These are phyloP conservation scores for Magnolia changhungtana DNA, from an alignment of 164 flowering plant species.

Conservation along the genomic window DNA sequence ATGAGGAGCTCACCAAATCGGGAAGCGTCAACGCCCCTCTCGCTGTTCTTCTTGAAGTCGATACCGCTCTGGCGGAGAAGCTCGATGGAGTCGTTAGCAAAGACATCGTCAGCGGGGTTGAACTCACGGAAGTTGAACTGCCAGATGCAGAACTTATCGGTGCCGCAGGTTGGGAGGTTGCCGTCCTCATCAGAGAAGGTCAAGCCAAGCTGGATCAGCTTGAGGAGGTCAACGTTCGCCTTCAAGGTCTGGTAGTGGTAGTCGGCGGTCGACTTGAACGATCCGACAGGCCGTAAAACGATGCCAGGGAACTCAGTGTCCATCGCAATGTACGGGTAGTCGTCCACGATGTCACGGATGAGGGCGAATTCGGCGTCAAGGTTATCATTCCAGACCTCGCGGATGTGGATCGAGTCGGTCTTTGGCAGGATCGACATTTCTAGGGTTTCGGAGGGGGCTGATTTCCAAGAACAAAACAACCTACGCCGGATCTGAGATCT, in stretches of 20 bases:
- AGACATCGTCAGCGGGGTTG: constrained; percentile 33
- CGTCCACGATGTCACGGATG: constrained; percentile 46
- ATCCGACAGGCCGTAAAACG: constrained; percentile 39
- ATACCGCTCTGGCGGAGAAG: constrained; percentile 39
- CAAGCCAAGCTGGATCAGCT: constrained; percentile 51
- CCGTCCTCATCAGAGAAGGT: constrained; percentile 49
- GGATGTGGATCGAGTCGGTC: constrained; percentile 37
- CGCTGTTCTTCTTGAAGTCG: constrained; percentile 34
- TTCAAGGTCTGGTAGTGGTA: constrained; percentile 37
- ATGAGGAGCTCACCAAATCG: constrained; percentile 32
- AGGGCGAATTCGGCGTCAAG: constrained; percentile 37
- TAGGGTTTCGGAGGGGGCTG: neutral
- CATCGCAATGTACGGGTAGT: constrained; percentile 49
- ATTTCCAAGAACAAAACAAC: neutral
- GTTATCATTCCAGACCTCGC: constrained; percentile 46
- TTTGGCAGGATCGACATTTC: constrained; percentile 30
- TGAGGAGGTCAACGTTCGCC: constrained; percentile 42
- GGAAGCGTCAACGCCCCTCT: constrained; percentile 24
- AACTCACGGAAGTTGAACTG: constrained; percentile 56
- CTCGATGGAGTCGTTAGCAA: constrained; percentile 45
- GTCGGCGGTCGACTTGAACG: constrained; percentile 25
- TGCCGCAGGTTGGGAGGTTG: constrained; percentile 42
- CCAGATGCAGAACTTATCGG: constrained; percentile 39
- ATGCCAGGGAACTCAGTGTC: constrained; percentile 44
- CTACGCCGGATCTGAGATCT: neutral